Conservation (phyloP, 2,329 filamentous ascomycete species). For the Penicillium sp. region DNA sequence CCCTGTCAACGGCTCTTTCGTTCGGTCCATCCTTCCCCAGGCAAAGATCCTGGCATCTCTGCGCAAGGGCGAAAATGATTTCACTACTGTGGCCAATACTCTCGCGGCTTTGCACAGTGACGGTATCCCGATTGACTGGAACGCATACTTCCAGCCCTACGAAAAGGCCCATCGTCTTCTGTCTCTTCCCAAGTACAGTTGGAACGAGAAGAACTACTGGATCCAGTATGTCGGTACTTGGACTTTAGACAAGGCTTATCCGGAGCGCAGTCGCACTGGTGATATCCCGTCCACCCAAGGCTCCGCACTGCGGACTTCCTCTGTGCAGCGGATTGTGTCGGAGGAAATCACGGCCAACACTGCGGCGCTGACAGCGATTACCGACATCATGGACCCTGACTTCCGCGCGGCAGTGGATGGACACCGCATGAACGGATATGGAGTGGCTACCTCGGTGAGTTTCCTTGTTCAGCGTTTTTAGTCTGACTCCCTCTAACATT, state of each 20-base stretch:
- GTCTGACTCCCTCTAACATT: neutral
- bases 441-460: constrained; percentile 41
- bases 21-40: constrained; percentile 61
- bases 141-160: constrained; percentile 8
- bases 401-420: constrained; percentile 39
- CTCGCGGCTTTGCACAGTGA: neutral
- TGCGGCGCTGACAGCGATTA: constrained; percentile 42
- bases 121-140: neutral
- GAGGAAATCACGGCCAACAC: constrained; percentile 30
- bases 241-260: constrained; percentile 62
- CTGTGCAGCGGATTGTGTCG: constrained; percentile 30
- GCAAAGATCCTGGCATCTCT: neutral
- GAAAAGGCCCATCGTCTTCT: constrained; percentile 58
- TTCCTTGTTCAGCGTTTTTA: neutral
- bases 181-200: constrained; percentile 64
- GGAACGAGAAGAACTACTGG: constrained; percentile 71
- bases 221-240: constrained; percentile 70
- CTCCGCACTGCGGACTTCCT: constrained; percentile 3
- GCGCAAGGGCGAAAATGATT: neutral
- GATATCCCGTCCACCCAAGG: neutral
- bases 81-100: neutral
- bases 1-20: constrained; percentile 65
- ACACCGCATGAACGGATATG: constrained; percentile 45
- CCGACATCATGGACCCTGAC: constrained; percentile 12
- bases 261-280: neutral